Percentiles rank a stretch among this genome's conserved stretches.
Evolutionary conservation across 371 early-diverging fungal genomes (phyloP).

Genomic region (Rhizopus microsporus): DNA sequence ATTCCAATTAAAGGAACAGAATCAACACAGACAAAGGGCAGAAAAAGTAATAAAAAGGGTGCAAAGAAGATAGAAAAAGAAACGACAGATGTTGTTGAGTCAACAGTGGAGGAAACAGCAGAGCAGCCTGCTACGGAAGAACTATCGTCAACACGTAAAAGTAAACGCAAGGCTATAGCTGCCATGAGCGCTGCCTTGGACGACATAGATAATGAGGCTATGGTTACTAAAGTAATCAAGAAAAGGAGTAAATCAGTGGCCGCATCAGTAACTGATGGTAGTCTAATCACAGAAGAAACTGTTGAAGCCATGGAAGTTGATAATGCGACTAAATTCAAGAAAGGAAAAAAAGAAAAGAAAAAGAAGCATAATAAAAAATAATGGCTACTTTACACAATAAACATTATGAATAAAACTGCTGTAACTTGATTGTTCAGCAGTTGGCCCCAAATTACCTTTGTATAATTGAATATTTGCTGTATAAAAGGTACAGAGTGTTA

Average conservation of each 20-base stretch:
- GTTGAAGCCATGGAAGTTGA: neutral
- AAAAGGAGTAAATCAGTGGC: neutral
- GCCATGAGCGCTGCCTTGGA: neutral
- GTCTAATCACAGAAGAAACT: neutral
- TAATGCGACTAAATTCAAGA: neutral
- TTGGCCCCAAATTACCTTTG: too few species aligned
- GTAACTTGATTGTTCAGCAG: too few species aligned
- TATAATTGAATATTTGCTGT: too few species aligned
- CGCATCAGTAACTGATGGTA: neutral
- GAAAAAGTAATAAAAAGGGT: constrained; percentile 15
- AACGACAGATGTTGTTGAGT: neutral
- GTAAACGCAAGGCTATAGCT: neutral
- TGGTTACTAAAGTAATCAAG: neutral
- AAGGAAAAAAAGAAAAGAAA: neutral
- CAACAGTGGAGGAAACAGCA: neutral
- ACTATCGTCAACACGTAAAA: neutral
- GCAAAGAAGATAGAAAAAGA: constrained; percentile 9
- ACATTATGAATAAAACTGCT: too few species aligned
- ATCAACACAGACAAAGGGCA: constrained; percentile 25
- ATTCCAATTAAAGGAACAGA: constrained; percentile 21
- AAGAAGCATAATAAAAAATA: neutral
- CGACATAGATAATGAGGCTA: neutral
- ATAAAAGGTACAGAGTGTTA: too few species aligned
- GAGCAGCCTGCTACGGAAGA: constrained; percentile 1
- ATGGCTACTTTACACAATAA: too few species aligned